Percentiles rank a stretch among this genome's conserved stretches.
Evolutionary conservation across 768 basidiomycete species (phyloP).

Genomic region (Steccherinum ochraceum): DNA sequence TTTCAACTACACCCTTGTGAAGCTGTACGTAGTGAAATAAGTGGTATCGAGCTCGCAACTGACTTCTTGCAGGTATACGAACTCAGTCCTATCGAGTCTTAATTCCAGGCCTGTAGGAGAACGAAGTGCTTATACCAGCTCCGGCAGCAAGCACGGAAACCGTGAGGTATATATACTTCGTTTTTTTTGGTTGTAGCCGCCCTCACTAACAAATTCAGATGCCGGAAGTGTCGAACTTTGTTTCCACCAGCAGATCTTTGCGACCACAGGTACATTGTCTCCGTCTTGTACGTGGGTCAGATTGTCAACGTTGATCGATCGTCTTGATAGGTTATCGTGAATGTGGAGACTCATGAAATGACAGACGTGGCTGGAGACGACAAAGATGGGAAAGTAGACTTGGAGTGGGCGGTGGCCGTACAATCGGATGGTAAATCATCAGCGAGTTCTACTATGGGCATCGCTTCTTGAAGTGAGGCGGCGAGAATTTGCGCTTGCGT

Average conservation of each 20-base stretch:
- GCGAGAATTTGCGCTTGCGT: too few relatives aligned
- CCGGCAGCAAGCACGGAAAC: not conserved
- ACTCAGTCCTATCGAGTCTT: conserved; percentile 8
- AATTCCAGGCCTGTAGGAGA: conserved; percentile 4
- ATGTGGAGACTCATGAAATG: conserved; percentile 13
- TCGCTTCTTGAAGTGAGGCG: too few relatives aligned
- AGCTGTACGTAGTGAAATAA: too few relatives aligned
- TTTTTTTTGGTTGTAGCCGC: too few relatives aligned
- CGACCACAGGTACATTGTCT: not conserved
- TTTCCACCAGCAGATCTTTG: not conserved
- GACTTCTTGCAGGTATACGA: conserved; percentile 3
- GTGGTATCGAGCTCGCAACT: not conserved
- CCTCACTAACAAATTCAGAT: too few relatives aligned
- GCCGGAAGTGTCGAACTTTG: conserved; percentile 2
- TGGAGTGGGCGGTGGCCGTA: too few relatives aligned
- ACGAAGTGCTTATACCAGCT: not conserved
- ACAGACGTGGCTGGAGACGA: not conserved
- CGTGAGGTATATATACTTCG: not conserved
- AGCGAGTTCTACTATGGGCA: too few relatives aligned
- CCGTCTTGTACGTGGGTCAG: too few relatives aligned
- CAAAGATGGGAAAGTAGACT: not conserved
- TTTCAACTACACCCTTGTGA: conserved; percentile 8
- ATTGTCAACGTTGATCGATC: too few relatives aligned
- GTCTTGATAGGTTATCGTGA: conserved; percentile 11
- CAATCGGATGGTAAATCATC: too few relatives aligned